phyloP scores from a whole-genome alignment of 371 early-diverging fungal genomes.

The Apophysomyces ossiformis region DNA sequence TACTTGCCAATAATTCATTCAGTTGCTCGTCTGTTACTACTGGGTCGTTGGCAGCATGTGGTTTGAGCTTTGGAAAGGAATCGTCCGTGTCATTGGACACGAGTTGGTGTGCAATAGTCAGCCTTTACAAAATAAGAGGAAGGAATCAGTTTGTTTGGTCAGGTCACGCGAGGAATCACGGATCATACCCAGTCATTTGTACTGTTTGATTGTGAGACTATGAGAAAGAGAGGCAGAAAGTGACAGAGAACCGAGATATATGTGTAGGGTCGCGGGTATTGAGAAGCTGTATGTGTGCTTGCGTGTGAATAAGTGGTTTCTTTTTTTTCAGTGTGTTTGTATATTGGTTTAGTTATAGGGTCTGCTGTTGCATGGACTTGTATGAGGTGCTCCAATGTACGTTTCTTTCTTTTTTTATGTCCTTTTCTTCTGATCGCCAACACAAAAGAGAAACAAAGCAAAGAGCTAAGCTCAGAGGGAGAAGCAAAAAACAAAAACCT shows the following conservation, averaged over 20 bases:
- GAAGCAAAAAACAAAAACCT: background rate
- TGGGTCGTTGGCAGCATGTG: conserved; percentile 14
- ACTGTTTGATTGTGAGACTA: background rate
- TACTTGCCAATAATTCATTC: conserved; percentile 29
- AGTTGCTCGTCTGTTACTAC: conserved; percentile 32
- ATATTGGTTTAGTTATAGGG: background rate
- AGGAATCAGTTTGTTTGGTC: background rate
- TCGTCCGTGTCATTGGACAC: conserved; percentile 10
- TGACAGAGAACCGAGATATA: background rate
- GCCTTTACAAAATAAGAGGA: conserved; percentile 16
- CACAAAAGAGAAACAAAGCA: conserved; percentile 3
- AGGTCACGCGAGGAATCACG: background rate
- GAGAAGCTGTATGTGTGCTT: background rate
- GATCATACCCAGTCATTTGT: background rate
- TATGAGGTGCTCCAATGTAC: background rate
- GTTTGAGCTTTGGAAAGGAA: conserved; percentile 11
- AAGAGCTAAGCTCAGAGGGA: conserved; percentile 1
- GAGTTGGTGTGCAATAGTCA: conserved; percentile 36
- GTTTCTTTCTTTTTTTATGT: background rate
- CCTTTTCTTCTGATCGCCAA: background rate
- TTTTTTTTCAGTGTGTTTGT: too few species aligned
- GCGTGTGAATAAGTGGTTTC: background rate
- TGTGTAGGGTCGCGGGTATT: conserved; percentile 2
- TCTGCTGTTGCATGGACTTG: background rate
- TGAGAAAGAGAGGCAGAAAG: background rate